A percentile compares a stretch with the other conserved stretches of the same genome.
Evolutionary conservation across 2,329 filamentous ascomycete genomes (phyloP).

Genomic region (Neonectria punicea): DNA sequence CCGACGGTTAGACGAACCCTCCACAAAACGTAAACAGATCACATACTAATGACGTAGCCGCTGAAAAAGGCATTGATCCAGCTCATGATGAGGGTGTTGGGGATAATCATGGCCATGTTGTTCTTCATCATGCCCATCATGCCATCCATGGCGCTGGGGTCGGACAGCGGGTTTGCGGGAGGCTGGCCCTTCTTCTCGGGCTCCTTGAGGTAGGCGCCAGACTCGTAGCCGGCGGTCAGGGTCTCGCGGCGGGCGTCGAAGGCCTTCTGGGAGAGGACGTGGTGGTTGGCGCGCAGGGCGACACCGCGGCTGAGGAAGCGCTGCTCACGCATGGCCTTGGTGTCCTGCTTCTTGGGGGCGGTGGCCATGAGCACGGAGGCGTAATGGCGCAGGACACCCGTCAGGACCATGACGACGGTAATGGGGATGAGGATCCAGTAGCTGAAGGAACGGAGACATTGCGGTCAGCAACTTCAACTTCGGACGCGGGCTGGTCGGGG

Average conservation of each 20-base stretch:
- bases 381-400: conserved; percentile 95
- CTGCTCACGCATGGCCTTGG: conserved; percentile 84
- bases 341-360: conserved; percentile 83
- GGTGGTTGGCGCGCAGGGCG: conserved; percentile 83
- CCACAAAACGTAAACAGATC: fast-evolving
- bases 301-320: conserved; percentile 85
- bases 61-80: conserved; percentile 99
- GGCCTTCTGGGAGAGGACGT: conserved; percentile 79
- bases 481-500: not conserved
- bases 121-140: conserved; percentile 99
- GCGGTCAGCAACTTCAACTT: conserved; percentile 32
- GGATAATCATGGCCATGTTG: conserved; percentile 99
- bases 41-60: conserved; percentile 91
- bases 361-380: conserved; percentile 90
- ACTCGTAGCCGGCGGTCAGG: conserved; percentile 83
- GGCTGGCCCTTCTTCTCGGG: conserved; percentile 87
- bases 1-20: conserved; percentile 32
- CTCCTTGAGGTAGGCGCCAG: conserved; percentile 88
- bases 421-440: conserved; percentile 99
- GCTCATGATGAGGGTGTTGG: conserved; percentile 98
- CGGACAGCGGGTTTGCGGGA: conserved; percentile 91
- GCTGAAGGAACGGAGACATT: conserved; percentile 61
- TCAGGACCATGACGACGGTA: conserved; percentile 97
- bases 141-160: conserved; percentile 96
- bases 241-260: conserved; percentile 85